Evolutionary conservation across 164 flowering plant genomes (phyloP).

Genomic region (Magnolia changhungtana): DNA sequence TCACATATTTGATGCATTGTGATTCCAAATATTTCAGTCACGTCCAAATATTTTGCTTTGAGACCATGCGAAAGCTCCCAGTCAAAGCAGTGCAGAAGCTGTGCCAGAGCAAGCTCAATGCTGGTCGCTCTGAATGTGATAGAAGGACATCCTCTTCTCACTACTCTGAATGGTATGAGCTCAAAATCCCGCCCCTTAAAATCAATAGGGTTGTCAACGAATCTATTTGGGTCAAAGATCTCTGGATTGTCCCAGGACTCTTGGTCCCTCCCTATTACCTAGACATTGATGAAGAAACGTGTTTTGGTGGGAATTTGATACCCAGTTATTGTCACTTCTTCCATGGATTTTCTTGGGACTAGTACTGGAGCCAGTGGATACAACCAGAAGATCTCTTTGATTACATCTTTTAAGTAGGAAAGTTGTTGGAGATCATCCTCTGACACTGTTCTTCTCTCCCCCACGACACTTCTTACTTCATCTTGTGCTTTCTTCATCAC

Average conservation of each 20-base stretch:
- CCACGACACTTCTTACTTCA: slow-evolving; percentile 38
- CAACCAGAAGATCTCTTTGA: slow-evolving; percentile 50
- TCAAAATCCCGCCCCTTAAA: slow-evolving; percentile 44
- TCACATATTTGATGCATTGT: neutral
- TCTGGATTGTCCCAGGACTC: slow-evolving; percentile 41
- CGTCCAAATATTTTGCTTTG: neutral
- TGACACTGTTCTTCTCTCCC: slow-evolving; percentile 26
- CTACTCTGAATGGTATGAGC: slow-evolving; percentile 17
- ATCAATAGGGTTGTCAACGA: slow-evolving; percentile 35
- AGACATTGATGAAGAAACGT: slow-evolving; percentile 41
- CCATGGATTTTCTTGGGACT: slow-evolving; percentile 50
- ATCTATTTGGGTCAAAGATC: slow-evolving; percentile 47
- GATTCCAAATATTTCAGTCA: slow-evolving; percentile 5
- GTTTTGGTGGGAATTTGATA: slow-evolving; percentile 45
- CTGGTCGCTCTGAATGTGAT: slow-evolving; percentile 13
- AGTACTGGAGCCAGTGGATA: slow-evolving; percentile 50
- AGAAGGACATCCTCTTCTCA: slow-evolving; percentile 11
- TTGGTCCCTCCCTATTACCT: slow-evolving; percentile 55
- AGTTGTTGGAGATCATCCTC: slow-evolving; percentile 41
- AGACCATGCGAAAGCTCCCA: slow-evolving; percentile 7
- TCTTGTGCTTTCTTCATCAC: slow-evolving; percentile 39
- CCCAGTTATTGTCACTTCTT: slow-evolving; percentile 34
- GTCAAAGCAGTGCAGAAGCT: slow-evolving; percentile 3
- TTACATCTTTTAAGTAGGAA: slow-evolving; percentile 41
- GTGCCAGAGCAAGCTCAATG: slow-evolving; percentile 7